Conservation (phyloP, 2,329 filamentous ascomycete species). For the Aspergillus aculeatus region DNA sequence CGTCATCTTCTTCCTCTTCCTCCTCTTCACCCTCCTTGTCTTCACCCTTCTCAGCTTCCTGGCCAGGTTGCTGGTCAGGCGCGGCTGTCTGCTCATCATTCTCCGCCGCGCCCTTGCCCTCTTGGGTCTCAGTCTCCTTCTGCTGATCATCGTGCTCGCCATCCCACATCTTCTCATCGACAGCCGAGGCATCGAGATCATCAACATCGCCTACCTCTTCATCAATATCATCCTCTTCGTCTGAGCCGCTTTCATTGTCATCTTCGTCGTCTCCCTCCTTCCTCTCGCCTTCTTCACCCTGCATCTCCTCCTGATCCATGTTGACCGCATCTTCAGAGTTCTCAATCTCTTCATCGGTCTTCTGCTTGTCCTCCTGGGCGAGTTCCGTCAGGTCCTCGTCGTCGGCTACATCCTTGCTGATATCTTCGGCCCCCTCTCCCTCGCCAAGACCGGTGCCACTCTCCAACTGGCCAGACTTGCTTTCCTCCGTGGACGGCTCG, state of each 20-base stretch:
- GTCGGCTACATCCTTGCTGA: constrained; percentile 92
- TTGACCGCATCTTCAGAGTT: constrained; percentile 49
- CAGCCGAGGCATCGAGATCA: constrained; percentile 80
- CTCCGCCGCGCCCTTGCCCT: constrained; percentile 52
- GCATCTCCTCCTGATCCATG: constrained; percentile 79
- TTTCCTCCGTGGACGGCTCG: constrained; percentile 71
- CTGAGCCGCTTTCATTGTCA: constrained; percentile 62
- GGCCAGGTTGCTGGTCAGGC: constrained; percentile 45
- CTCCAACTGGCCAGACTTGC: constrained; percentile 76
- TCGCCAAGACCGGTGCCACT: constrained; percentile 91
- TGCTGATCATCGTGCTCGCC: constrained; percentile 68
- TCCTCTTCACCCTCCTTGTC: constrained; percentile 51
- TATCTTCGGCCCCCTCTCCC: constrained; percentile 92
- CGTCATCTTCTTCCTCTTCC: constrained; percentile 60
- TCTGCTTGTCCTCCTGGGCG: constrained; percentile 70
- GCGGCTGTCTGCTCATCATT: constrained; percentile 61
- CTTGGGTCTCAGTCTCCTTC: constrained; percentile 73
- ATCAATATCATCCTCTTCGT: constrained; percentile 70
- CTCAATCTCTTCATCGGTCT: constrained; percentile 48
- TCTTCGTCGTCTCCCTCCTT: constrained; percentile 47
- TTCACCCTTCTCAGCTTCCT: constrained; percentile 38
- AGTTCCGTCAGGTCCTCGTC: constrained; percentile 92
- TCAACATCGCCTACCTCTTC: constrained; percentile 90
- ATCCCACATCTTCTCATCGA: constrained; percentile 99
- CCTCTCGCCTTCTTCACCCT: constrained; percentile 73